A percentile compares a stretch with the other conserved stretches of the same genome.
phyloP scores from a whole-genome alignment of 2,329 filamentous ascomycete genomes.

The Zymoseptoria passerinii region DNA sequence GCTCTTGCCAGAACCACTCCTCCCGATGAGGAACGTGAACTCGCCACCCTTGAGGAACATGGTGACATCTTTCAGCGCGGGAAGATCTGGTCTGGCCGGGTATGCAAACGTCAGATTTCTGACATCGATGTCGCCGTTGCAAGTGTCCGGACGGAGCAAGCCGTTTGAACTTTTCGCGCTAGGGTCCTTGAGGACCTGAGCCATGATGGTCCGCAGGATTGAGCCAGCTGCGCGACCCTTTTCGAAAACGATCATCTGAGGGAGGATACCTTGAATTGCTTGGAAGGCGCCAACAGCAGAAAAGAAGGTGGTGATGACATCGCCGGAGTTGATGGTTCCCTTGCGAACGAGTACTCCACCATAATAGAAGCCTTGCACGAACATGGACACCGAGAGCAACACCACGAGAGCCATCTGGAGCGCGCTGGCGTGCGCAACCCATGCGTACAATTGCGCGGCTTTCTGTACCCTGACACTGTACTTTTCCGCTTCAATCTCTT shows the following conservation, averaged over 20 bases:
- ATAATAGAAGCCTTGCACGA: conserved; percentile 86
- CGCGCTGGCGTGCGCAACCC: conserved; percentile 61
- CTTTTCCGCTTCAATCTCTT: conserved; percentile 58
- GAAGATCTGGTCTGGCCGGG: conserved; percentile 55
- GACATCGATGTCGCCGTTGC: conserved; percentile 61
- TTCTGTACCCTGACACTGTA: conserved; percentile 52
- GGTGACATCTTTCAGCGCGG: conserved; percentile 52
- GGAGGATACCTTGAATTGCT: conserved; percentile 63
- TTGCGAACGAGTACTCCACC: conserved; percentile 60
- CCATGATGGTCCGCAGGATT: conserved; percentile 46
- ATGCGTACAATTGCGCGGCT: conserved; percentile 56
- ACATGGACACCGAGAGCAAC: conserved; percentile 68
- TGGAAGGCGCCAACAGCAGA: conserved; percentile 68
- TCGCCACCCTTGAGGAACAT: conserved; percentile 65
- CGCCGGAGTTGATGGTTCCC: conserved; percentile 51
- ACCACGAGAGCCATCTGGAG: conserved; percentile 65
- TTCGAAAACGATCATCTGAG: conserved; percentile 67
- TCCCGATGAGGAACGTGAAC: conserved; percentile 73
- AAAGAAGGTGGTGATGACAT: conserved; percentile 79
- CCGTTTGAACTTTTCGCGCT: conserved; percentile 11
- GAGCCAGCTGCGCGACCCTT: conserved; percentile 70
- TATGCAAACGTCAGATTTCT: conserved; percentile 57
- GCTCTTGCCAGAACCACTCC: conserved; percentile 86
- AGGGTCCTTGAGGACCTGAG: conserved; percentile 26
- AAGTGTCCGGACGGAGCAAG: conserved; percentile 31